phyloP scores from a whole-genome alignment of 345 rosid genomes.

The Rhodamnia rubescens region DNA sequence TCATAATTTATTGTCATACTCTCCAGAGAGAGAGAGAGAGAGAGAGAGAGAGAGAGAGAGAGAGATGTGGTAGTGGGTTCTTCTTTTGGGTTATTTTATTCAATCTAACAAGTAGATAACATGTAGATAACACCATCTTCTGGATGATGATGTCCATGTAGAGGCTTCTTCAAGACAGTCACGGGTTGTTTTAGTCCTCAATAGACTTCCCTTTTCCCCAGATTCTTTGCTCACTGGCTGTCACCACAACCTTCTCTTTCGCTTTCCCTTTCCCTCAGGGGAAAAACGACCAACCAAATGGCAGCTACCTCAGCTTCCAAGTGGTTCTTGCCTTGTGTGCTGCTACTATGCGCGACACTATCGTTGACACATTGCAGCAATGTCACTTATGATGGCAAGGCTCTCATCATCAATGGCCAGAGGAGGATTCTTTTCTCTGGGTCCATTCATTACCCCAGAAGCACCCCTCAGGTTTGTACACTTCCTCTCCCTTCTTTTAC shows the following conservation, averaged over 20 bases:
- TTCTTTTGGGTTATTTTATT: neutral
- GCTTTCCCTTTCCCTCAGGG: neutral
- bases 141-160: neutral
- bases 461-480: constrained; percentile 34
- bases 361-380: constrained; percentile 10
- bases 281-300: constrained; percentile 6
- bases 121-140: neutral
- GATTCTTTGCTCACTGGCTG: neutral
- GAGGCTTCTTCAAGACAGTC: neutral
- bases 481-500: neutral
- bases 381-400: constrained; percentile 39
- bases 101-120: neutral
- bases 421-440: constrained; percentile 55
- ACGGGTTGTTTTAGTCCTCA: neutral
- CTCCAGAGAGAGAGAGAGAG: neutral
- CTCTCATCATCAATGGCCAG: constrained; percentile 42
- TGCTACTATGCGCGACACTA: constrained; percentile 7
- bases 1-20: neutral
- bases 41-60: too few species aligned
- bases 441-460: constrained; percentile 72
- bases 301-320: constrained; percentile 20
- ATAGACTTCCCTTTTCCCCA: neutral
- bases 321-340: constrained; percentile 9
- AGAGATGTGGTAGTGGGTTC: neutral
- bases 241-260: neutral